These are phyloP conservation scores for Neltuma alba DNA, from an alignment of 306 rosid species.

Conservation along the genomic window DNA sequence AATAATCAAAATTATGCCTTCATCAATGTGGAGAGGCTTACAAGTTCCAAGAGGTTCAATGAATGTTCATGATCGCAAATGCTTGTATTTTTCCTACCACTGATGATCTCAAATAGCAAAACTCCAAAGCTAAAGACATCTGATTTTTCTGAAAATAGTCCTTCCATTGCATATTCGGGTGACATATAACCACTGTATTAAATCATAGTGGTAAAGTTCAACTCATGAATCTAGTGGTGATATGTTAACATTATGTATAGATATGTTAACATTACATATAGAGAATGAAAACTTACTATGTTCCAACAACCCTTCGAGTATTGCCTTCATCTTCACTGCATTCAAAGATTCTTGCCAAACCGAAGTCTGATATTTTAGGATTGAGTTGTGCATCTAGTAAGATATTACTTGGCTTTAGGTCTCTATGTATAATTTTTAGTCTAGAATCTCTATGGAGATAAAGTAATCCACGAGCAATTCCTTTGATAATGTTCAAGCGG, in stretches of 20 bases:
- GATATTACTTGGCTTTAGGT: neutral
- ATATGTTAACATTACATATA: neutral
- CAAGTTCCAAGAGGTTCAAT: neutral
- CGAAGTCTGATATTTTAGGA: neutral
- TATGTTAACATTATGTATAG: neutral
- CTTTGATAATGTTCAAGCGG: neutral
- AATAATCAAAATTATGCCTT: neutral
- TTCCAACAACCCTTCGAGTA: slow-evolving; percentile 11
- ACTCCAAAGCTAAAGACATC: neutral
- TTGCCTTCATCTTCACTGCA: neutral
- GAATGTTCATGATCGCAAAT: neutral
- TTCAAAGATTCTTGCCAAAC: neutral
- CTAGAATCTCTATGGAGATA: slow-evolving; percentile 1
- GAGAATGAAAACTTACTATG: neutral
- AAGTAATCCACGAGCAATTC: neutral
- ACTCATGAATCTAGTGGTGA: neutral
- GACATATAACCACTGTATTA: neutral
- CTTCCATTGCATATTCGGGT: neutral
- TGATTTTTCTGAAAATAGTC: slow-evolving; percentile 2
- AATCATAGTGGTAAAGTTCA: neutral
- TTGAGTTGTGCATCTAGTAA: neutral
- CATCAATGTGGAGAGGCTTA: neutral
- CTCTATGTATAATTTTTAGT: neutral
- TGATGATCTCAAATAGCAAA: neutral
- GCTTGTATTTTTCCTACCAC: neutral